Evolutionary conservation across 306 rosid species (phyloP), one percentile per base, ranked within the genome.

Genomic region (Geum urbanum): DNA sequence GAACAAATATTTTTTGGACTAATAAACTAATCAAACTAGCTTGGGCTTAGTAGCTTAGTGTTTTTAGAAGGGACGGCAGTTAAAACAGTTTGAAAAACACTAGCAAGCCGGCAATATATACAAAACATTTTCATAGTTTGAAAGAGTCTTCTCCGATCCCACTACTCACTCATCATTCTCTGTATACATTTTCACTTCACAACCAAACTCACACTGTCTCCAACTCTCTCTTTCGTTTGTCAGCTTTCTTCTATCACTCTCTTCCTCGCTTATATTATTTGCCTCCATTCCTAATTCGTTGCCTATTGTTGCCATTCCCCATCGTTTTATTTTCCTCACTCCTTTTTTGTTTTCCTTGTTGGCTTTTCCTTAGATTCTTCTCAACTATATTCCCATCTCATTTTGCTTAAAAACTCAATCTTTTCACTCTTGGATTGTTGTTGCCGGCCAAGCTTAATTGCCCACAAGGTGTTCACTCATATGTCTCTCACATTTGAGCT

Each of bases 241-340:
- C 85, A 7, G 35, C 79, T 78, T 70, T 63, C 80, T 53, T 58
- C 81, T 80, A 78, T 78, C 79, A 72, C 78, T 35, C 62, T 72
- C 44, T 73, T 71, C 57, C 39, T 56, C 61, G 10, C 39, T 67
- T 1, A 45, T 1, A 45, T 20, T 39, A 35, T 40, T 73, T 73
- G 71, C 68, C 32, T 77, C 72, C 87, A 27, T 27, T 27, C 32
- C 32, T 27, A 27, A 27, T 27, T 27, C 32, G 32, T 77, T 79
- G 80, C 89, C 87, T 77, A 61, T 76, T 85, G 86, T 73, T 57
- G 51, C 60, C 68, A 61, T 43, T 72, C 56, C 52, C 70, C 62
- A 50, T 24, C 10, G n/a, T n/a, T n/a, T n/a, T n/a, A n/a, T n/a
- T n/a, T n/a, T n/a, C n/a, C n/a, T n/a, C n/a, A n/a, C n/a, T n/a